Evolutionary conservation across 305 asterid species (phyloP).

Genomic region (Fraxinus baroniana): DNA sequence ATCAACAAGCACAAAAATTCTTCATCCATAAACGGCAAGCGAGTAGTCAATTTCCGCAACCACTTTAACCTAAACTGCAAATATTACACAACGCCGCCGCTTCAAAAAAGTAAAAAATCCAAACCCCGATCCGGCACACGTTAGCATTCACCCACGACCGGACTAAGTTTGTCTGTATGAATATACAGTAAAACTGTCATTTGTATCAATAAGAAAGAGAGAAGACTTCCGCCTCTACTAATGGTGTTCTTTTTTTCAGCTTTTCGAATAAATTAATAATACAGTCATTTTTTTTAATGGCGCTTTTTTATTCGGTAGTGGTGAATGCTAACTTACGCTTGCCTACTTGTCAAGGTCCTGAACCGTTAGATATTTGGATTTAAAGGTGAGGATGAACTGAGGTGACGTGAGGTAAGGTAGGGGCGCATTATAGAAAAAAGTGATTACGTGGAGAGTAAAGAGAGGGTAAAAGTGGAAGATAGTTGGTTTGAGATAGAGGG

Average conservation of each 20-base stretch:
- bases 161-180: not conserved
- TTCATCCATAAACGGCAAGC: not conserved
- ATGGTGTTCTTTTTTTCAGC: not conserved
- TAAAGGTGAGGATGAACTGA: not conserved
- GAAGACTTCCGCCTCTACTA: not conserved
- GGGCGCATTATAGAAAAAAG: not conserved
- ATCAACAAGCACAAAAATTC: not conserved
- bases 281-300: not conserved
- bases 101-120: not conserved
- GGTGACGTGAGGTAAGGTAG: not conserved
- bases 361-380: not conserved
- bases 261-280: not conserved
- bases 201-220: not conserved
- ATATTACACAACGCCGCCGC: not conserved
- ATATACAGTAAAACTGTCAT: not conserved
- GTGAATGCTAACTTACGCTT: not conserved
- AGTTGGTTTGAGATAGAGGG: not conserved
- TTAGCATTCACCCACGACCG: not conserved
- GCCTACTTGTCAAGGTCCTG: not conserved
- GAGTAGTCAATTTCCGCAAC: not conserved
- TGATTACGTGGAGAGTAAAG: not conserved
- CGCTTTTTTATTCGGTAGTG: not conserved
- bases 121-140: not conserved
- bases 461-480: conserved; percentile 7
- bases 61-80: not conserved